Conservation (phyloP, 129 eudicot species). For the Tagetes erecta region DNA sequence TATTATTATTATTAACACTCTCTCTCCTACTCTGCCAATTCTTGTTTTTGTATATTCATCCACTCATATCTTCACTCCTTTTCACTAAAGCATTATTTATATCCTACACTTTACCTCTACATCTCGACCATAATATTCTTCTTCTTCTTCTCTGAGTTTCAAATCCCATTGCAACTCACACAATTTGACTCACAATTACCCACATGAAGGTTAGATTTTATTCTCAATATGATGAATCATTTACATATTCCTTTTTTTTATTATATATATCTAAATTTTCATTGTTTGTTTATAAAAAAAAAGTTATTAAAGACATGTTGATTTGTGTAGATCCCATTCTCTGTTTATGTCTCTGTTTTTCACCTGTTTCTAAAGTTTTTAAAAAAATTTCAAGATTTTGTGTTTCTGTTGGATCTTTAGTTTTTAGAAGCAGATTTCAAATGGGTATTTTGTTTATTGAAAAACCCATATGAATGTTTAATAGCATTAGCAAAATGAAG, state of each 20-base stretch:
- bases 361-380: conserved; percentile 19
- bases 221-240: conserved; percentile 15
- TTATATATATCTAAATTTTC: neutral
- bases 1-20: conserved; percentile 19
- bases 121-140: conserved; percentile 15
- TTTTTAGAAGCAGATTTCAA: neutral
- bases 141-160: conserved; percentile 27
- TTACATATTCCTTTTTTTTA: neutral
- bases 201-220: conserved; percentile 41
- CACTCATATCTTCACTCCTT: conserved; percentile 36
- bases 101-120: conserved; percentile 28
- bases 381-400: conserved; percentile 5
- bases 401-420: neutral
- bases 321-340: neutral
- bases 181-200: conserved; percentile 15
- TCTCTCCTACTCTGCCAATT: conserved; percentile 36
- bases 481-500: conserved; percentile 7
- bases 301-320: neutral
- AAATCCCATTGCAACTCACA: conserved; percentile 28
- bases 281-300: neutral
- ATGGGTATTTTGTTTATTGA: conserved; percentile 2
- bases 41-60: conserved; percentile 27
- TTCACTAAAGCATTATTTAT: conserved; percentile 33
- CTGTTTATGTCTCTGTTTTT: neutral
- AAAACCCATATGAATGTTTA: conserved; percentile 20